Conservation (phyloP, 164 flowering plant genomes). For the Paratinospora sagittata region DNA sequence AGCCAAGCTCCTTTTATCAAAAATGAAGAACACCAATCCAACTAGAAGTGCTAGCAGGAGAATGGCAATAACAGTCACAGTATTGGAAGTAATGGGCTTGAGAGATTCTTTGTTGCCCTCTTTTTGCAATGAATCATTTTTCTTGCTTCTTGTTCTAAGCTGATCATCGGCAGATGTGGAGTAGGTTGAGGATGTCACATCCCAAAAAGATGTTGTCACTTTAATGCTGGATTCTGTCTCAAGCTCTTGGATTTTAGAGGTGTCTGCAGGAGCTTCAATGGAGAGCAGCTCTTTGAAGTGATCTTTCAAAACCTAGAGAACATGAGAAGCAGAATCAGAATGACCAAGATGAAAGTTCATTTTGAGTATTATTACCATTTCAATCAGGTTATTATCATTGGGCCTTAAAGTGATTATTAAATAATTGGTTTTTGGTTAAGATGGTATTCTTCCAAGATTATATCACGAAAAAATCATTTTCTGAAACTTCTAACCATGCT, state of each 20-base stretch:
- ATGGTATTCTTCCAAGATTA: too few relatives aligned
- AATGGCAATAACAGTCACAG: slow-evolving; percentile 33
- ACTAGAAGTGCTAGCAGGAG: slow-evolving; percentile 44
- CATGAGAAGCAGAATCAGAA: slow-evolving; percentile 12
- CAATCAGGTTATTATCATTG: background rate
- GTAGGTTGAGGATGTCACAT: slow-evolving; percentile 25
- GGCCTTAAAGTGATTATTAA: background rate
- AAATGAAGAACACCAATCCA: slow-evolving; percentile 29
- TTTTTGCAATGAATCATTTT: slow-evolving; percentile 1
- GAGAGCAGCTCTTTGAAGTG: slow-evolving; percentile 77
- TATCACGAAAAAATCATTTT: too few relatives aligned
- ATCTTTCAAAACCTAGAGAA: slow-evolving; percentile 57
- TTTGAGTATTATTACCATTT: background rate
- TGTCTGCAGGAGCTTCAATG: slow-evolving; percentile 51
- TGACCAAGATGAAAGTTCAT: background rate
- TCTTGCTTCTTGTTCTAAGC: slow-evolving; percentile 14
- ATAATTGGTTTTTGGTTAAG: too few relatives aligned
- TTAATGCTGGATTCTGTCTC: slow-evolving; percentile 47
- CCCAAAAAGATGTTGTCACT: slow-evolving; percentile 55
- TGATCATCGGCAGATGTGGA: slow-evolving; percentile 13
- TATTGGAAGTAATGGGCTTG: slow-evolving; percentile 21
- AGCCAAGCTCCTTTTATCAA: slow-evolving; percentile 15
- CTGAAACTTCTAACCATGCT: too few relatives aligned
- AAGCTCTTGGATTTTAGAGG: slow-evolving; percentile 44
- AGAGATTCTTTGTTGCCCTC: slow-evolving; percentile 11